phyloP scores from a whole-genome alignment of 768 basidiomycete species.

The Tulasnella sp. region DNA sequence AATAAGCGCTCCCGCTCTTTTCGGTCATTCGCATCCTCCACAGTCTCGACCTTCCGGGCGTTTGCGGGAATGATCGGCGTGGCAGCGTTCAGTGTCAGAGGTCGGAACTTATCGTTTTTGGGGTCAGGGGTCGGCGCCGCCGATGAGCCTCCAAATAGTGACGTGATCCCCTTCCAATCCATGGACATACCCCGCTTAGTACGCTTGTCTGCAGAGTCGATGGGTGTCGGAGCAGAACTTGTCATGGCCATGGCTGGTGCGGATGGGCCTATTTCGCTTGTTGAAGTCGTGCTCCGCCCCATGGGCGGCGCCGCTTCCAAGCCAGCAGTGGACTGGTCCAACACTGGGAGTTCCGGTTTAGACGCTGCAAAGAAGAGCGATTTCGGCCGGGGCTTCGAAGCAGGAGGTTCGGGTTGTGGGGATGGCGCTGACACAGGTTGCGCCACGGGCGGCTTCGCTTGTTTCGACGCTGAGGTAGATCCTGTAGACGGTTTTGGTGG shows the following conservation, averaged over 20 bases:
- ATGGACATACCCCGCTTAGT: slow-evolving; percentile 60
- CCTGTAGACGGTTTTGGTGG: slow-evolving; percentile 17
- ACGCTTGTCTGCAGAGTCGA: slow-evolving; percentile 37
- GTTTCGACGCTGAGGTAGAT: slow-evolving; percentile 28
- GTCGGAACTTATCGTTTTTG: slow-evolving; percentile 39
- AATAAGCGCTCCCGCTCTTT: slow-evolving; percentile 77
- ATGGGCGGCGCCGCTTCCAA: slow-evolving; percentile 6
- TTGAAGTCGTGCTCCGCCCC: slow-evolving; percentile 19
- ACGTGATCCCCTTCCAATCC: slow-evolving; percentile 71
- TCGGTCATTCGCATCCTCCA: slow-evolving; percentile 88
- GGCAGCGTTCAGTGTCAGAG: slow-evolving; percentile 64
- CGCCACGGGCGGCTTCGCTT: slow-evolving; percentile 27
- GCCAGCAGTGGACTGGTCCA: background rate
- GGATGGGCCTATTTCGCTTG: slow-evolving; percentile 13
- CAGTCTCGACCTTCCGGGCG: slow-evolving; percentile 72
- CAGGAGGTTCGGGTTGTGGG: slow-evolving; percentile 28
- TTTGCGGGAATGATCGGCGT: slow-evolving; percentile 20
- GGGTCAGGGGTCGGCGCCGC: slow-evolving; percentile 41
- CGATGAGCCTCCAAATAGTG: slow-evolving; percentile 45
- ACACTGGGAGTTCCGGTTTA: background rate
- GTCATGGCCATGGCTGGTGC: slow-evolving; percentile 20
- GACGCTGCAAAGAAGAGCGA: background rate
- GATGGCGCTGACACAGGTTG: slow-evolving; percentile 18
- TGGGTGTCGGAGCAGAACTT: slow-evolving; percentile 21
- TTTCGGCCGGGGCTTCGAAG: slow-evolving; percentile 23